These are phyloP conservation scores for Edaphochlamys debaryana DNA, from an alignment of 139 green algal species.

Conservation along the genomic window DNA sequence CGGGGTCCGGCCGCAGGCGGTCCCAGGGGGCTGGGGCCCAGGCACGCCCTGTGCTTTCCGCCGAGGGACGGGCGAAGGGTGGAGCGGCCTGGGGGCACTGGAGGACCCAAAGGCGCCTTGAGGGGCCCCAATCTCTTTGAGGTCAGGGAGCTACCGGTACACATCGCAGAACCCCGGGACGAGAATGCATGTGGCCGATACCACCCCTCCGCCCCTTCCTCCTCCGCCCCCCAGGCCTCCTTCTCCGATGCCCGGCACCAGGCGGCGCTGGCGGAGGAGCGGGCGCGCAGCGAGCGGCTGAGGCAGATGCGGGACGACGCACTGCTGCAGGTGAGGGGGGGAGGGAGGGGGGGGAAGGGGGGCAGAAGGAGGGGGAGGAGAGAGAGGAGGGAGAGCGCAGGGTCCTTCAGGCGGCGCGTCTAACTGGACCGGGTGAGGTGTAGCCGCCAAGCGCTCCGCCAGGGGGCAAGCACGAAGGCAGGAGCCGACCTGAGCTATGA, in stretches of 20 bases:
- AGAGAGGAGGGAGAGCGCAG: background rate
- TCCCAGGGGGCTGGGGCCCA: too few relatives aligned
- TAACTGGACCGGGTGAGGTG: too few relatives aligned
- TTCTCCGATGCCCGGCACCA: slow-evolving; percentile 38
- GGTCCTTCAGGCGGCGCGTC: background rate
- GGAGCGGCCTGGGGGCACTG: too few relatives aligned
- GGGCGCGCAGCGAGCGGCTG: slow-evolving; percentile 17
- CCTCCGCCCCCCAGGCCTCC: background rate
- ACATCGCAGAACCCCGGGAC: background rate
- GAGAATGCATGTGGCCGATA: background rate
- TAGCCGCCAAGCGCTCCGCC: too few relatives aligned
- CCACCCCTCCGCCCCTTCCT: background rate
- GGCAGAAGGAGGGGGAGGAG: background rate
- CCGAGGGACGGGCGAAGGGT: too few relatives aligned
- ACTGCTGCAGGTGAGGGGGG: slow-evolving; percentile 19
- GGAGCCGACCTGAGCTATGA: too few relatives aligned
- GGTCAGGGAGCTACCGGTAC: too few relatives aligned
- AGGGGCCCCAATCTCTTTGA: too few relatives aligned
- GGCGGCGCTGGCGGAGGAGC: slow-evolving; percentile 44
- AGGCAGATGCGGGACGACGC: slow-evolving; percentile 44
- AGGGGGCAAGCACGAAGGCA: too few relatives aligned
- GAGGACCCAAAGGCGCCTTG: too few relatives aligned
- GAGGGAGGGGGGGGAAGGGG: background rate
- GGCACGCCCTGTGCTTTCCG: too few relatives aligned
- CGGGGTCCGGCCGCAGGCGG: too few relatives aligned